Base-by-base conservation (phyloP, 441 rosid genomes). In the Melianthus villosus region DNA sequence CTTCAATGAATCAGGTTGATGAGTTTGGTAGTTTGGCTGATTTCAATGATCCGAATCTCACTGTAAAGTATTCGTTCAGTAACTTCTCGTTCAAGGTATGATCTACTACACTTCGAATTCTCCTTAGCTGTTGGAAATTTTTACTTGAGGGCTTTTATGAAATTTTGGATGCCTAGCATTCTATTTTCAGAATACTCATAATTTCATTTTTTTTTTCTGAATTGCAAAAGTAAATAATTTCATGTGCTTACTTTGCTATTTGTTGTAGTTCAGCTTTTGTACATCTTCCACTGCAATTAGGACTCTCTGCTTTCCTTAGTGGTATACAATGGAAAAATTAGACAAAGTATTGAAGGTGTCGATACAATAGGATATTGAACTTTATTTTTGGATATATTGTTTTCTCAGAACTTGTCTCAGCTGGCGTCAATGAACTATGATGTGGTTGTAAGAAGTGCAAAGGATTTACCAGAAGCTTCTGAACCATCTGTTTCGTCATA, bases 71-170 rank as follows among this genome's bases (percentile, higher is more conserved):
- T 53, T 91, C 96, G 1, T 91, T 91, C 56, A 85, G 94, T 63
- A 91, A 91, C 62, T 91, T 91, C 69, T 85, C 96, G 22, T 91
- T 72, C 51, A 85, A 91, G 99, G 96, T 91, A 44, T 54, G 61
- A 34, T 41, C 28, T 40, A 17, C 16, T 10, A 12, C 40, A 15
- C 23, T 34, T 35, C 16, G 9, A 13, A 31, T 10, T 32, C 9
- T 42, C 12, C 26, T 11, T 20, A 22, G 12, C 34, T 17, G 13
- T 13, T 6, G 4, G 33, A 20, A 20, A 20, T 20, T 20, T 2
- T 20, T 2, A 20, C 2, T n/a, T n/a, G 6, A 10, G 34, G 1
- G 9, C 16, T 33, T 33, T 31, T 3, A 4, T 33, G 17, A 1
- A 2, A 15, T 16, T 12, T 15, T 13, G 8, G 4, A 11, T 6